Base-by-base conservation (phyloP, 495 filamentous ascomycete species). In the Aspergillus homomorphus region DNA sequence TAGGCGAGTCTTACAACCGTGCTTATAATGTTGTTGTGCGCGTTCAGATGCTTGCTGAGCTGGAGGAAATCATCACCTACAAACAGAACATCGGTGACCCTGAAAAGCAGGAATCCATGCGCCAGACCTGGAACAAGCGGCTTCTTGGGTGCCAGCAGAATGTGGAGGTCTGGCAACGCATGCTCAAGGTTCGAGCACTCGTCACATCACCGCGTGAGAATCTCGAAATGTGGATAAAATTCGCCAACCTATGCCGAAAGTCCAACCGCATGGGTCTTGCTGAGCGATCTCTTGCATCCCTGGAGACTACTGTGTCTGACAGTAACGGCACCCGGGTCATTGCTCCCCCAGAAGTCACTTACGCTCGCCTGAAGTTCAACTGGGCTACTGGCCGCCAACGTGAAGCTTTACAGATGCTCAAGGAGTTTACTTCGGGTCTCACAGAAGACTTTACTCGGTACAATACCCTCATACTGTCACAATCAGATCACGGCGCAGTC, bases 211-310 rank as follows among this genome's bases (percentile, higher is more conserved):
- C 94, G 4, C 85, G 82, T 26, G 92, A 99, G 68, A 96, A 98
- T 62, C 89, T 95, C 80, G 89, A 94, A 65, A 98, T 98, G 91
- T 96, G 89, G 82, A 97, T 98, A 76, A 99, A 99, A 67, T 98
- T 96, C 65, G 90, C 95, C 59, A 98, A 97, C 63, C 82, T 99
- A 8, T 99, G 94, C 71, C 88, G 94, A 64, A 99, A 98, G 68
- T 96, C 91, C 28, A 89, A 90, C 52, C 87, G 94, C 10, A 92
- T 91, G 77, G 94, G 93, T 15, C 82, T 99, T n/a, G 95, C 93
- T 2, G 94, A 98, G 76, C 93, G 96, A 70, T 91, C 91, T n/a
- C 76, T 99, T 45, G 90, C 91, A 65, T 87, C 86, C 26, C 78
- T 91, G 12, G 82, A 90, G n/a, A 84, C 85, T 26, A 79, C 88